Conservation (phyloP, 1,284 basidiomycete species). For the Malassezia equina region DNA sequence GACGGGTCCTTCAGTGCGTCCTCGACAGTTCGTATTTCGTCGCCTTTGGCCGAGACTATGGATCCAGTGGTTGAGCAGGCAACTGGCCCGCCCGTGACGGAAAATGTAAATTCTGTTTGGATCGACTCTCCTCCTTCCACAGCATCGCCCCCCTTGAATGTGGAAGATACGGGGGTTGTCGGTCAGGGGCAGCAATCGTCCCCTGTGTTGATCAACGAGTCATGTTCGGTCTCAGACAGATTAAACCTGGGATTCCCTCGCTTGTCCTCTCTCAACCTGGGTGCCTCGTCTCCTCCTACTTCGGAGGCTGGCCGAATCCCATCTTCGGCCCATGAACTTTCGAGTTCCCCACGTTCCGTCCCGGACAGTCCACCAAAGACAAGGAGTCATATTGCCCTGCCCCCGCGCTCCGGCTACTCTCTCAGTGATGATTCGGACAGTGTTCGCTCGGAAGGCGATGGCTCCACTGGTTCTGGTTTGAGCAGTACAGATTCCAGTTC, state of each 20-base stretch:
- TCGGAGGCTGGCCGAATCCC: not conserved
- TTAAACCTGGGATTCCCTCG: slow-evolving; percentile 12
- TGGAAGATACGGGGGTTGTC: not conserved
- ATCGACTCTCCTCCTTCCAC: not conserved
- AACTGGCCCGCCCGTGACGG: not conserved
- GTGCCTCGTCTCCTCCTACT: not conserved
- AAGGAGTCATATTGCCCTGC: slow-evolving; percentile 46
- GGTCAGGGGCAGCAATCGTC: not conserved
- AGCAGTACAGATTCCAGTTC: slow-evolving; percentile 31
- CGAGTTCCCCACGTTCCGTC: not conserved
- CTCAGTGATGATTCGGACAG: slow-evolving; percentile 47
- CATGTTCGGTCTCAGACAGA: not conserved
- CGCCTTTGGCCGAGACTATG: slow-evolving; percentile 4
- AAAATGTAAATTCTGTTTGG: slow-evolving; percentile 14
- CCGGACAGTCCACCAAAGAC: slow-evolving; percentile 44
- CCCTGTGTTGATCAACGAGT: not conserved
- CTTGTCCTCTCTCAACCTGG: slow-evolving; percentile 5
- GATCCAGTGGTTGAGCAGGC: not conserved
- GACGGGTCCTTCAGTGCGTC: slow-evolving; percentile 14
- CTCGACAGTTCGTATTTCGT: slow-evolving; percentile 8
- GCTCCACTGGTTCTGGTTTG: slow-evolving; percentile 30
- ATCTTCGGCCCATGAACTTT: not conserved
- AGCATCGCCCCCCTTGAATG: not conserved
- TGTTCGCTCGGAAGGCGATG: slow-evolving; percentile 44
- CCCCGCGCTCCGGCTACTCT: slow-evolving; percentile 45